Evolutionary conservation across 495 filamentous ascomycete species (phyloP), one percentile per base, ranked within the genome.

Genomic region (Aspergillus biplanus): DNA sequence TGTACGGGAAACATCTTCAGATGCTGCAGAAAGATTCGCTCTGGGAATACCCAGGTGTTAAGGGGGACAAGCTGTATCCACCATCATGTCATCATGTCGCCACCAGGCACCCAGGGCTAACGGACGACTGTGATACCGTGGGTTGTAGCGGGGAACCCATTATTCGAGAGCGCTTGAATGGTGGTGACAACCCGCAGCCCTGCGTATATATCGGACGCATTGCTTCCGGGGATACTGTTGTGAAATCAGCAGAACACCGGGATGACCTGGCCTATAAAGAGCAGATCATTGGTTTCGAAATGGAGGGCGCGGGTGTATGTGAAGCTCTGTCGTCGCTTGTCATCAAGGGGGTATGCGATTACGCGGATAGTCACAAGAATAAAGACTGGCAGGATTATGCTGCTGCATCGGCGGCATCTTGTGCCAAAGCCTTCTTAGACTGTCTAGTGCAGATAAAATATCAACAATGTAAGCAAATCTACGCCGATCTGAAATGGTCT

Each of bases 341-440:
- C 0, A 66, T 80, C 55, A 77, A 80, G 47, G 74, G 75, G 0
- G 66, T 79, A 4, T 72, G 70, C 61, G 72, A 79, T 65, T 78
- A 79, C 58, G 69, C 75, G 16, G 76, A 79, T 50, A 70, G 75
- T 52, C 76, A 80, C 54, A 80, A 80, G 62, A 74, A 68, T 54
- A 73, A 78, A 39, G 56, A 33, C 8, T 80, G 73, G 75, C 73
- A 80, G 61, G 16, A 52, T 3, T 78, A 75, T 62, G 73, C 76
- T n/a, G 73, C 75, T 0, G 71, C 72, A 9, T 69, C 58, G 4
- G 77, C 71, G 0, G 77, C 77, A 56, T 58, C 65, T 27, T 62
- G 67, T 65, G 66, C 66, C n/a, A 74, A 69, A 48, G 70, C 69
- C 16, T 56, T 76, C 7, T 21, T 52, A 27, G 44, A 59, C 0